phyloP scores from a whole-genome alignment of 1,139 yeast genomes.

The Scheffersomyces cryptocercus region DNA sequence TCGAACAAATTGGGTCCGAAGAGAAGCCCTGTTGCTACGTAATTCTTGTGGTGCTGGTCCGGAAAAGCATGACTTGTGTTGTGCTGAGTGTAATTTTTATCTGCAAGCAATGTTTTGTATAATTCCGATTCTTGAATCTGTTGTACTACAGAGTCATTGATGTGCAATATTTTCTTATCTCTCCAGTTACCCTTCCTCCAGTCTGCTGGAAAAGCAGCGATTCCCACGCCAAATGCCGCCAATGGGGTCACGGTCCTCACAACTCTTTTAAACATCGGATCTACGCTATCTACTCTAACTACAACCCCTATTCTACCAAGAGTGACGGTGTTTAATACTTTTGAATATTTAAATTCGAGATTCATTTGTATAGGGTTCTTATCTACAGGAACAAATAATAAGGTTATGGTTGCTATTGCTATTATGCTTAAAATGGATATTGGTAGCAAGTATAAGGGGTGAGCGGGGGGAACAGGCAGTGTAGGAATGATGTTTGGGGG shows the following conservation, averaged over 20 bases:
- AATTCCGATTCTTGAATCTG: conserved; percentile 32
- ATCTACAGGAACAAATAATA: too few relatives aligned
- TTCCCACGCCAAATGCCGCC: conserved; percentile 49
- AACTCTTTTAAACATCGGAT: conserved; percentile 16
- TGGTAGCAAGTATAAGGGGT: too few relatives aligned
- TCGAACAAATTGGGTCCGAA: conserved; percentile 64
- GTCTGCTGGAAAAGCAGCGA: conserved; percentile 42
- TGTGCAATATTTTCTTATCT: conserved; percentile 12
- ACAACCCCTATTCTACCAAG: too few relatives aligned
- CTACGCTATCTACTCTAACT: not conserved
- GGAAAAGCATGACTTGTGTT: conserved; percentile 54
- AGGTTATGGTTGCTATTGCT: too few relatives aligned
- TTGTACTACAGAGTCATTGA: conserved; percentile 31
- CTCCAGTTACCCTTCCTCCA: conserved; percentile 33
- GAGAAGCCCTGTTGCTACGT: conserved; percentile 66
- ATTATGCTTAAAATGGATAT: too few relatives aligned
- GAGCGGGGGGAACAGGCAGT: too few relatives aligned
- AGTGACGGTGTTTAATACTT: too few relatives aligned
- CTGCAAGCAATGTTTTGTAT: conserved; percentile 29
- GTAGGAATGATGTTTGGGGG: too few relatives aligned
- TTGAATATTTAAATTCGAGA: too few relatives aligned
- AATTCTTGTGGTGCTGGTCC: conserved; percentile 57
- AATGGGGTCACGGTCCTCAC: conserved; percentile 31
- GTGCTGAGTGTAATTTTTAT: conserved; percentile 25
- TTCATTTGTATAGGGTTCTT: too few relatives aligned